phyloP scores from a whole-genome alignment of 495 filamentous ascomycete species.

The Gamarada debralockiae region DNA sequence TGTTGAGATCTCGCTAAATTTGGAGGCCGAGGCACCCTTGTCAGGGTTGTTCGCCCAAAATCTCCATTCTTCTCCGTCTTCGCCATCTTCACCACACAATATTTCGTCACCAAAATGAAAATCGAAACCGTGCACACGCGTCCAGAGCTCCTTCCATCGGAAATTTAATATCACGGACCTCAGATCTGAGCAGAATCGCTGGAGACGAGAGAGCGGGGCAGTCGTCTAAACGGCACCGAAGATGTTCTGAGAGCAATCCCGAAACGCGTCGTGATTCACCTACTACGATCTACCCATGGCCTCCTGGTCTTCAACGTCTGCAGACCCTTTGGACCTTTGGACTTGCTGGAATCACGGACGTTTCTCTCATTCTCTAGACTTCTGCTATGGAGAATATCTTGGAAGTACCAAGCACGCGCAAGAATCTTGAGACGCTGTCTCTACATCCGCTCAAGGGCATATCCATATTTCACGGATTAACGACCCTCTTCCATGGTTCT shows the following conservation, averaged over 20 bases:
- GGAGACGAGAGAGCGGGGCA: neutral
- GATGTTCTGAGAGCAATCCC: neutral
- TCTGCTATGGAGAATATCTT: neutral
- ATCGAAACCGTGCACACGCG: neutral
- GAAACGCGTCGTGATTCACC: constrained; percentile 12
- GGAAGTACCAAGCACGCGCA: neutral
- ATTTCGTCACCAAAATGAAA: neutral
- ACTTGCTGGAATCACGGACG: neutral
- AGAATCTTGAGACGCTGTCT: constrained; percentile 8
- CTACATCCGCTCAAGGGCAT: neutral
- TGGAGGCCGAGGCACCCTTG: too few relatives aligned
- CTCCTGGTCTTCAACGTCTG: neutral
- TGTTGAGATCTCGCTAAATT: too few relatives aligned
- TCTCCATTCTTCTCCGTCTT: too few relatives aligned
- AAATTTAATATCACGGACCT: neutral
- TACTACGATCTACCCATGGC: constrained; percentile 1
- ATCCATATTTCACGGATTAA: neutral
- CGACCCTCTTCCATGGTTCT: constrained; percentile 1
- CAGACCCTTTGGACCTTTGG: neutral
- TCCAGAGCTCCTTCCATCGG: neutral
- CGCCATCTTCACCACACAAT: neutral
- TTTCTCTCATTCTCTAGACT: neutral
- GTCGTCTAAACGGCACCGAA: too few relatives aligned
- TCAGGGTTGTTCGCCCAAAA: too few relatives aligned
- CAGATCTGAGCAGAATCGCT: neutral